A percentile compares a stretch with the other conserved stretches of the same genome.
Evolutionary conservation across 2,329 filamentous ascomycete genomes (phyloP).

Genomic region (Chrysosporium queenslandicum): DNA sequence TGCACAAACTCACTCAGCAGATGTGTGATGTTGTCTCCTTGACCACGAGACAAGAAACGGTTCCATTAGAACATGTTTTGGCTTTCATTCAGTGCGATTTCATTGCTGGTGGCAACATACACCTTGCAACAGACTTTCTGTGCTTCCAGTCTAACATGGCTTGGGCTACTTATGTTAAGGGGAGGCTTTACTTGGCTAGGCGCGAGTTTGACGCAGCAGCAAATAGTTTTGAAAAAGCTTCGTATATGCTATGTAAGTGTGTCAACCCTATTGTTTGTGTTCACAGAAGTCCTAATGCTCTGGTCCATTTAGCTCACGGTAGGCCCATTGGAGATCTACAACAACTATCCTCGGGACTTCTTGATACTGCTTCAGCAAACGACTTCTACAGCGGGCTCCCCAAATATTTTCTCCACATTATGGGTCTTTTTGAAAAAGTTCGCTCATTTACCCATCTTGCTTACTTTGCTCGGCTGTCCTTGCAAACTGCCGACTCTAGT

Average conservation of each 20-base stretch:
- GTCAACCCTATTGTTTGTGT: no score
- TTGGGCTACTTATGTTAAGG: conserved; percentile 69
- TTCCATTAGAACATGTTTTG: conserved; percentile 49
- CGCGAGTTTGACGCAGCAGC: conserved; percentile 66
- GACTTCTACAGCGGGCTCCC: conserved; percentile 62
- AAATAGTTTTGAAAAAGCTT: conserved; percentile 68
- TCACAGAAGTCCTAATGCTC: no score
- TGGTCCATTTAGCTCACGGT: conserved; percentile 33
- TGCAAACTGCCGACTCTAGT: conserved; percentile 49
- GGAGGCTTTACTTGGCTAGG: conserved; percentile 62
- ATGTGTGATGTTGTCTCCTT: conserved; percentile 38
- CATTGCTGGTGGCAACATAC: conserved; percentile 56
- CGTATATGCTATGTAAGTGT: conserved; percentile 66
- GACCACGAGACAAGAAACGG: conserved; percentile 44
- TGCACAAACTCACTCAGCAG: conserved; percentile 35
- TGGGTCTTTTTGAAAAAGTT: conserved; percentile 67
- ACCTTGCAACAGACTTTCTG: conserved; percentile 57
- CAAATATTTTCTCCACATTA: conserved; percentile 78
- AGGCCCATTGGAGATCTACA: conserved; percentile 38
- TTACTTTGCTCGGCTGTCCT: conserved; percentile 67
- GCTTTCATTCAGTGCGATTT: conserved; percentile 61
- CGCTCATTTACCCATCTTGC: conserved; percentile 70
- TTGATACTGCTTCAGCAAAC: conserved; percentile 64
- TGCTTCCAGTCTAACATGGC: conserved; percentile 49
- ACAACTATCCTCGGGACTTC: conserved; percentile 48